A percentile compares a stretch with the other conserved stretches of the same genome.
These are phyloP conservation scores for Myriosclerotinia curreyana DNA, from an alignment of 2,329 filamentous ascomycete species.

Conservation along the genomic window DNA sequence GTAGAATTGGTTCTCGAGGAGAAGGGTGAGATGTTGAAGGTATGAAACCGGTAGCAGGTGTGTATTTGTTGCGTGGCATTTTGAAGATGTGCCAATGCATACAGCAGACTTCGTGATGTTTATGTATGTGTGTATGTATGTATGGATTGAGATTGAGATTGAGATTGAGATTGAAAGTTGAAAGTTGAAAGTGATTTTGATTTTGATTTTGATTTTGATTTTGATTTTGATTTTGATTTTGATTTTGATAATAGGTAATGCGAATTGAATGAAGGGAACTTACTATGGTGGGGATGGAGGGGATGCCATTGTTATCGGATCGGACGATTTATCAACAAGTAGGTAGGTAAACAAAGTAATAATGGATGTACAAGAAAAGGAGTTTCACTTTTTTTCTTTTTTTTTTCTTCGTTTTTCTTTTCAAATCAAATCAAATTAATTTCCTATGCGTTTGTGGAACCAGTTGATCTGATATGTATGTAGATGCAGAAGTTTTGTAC, in stretches of 20 bases:
- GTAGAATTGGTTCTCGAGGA: conserved; percentile 7
- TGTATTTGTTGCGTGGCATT: conserved; percentile 23
- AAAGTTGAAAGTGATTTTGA: neutral
- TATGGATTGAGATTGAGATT: neutral
- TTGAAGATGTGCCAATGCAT: conserved; percentile 14
- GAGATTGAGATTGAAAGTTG: neutral
- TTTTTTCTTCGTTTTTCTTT: no score
- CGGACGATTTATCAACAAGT: neutral
- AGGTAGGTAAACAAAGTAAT: neutral
- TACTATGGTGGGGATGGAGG: conserved; percentile 23
- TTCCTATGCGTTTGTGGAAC: neutral
- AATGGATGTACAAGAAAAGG: neutral
- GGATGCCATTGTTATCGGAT: conserved; percentile 17
- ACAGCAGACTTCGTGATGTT: neutral
- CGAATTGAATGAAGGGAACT: conserved; percentile 2
- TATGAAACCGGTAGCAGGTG: neutral
- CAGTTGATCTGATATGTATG: neutral
- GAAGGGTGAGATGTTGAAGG: conserved; percentile 5
- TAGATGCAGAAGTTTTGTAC: neutral
- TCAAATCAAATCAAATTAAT: neutral
- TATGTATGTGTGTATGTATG: neutral
- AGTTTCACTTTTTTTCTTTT: neutral
- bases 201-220: no score
- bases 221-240: neutral
- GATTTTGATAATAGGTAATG: no score